Evolutionary conservation across 495 filamentous ascomycete species (phyloP), one percentile per base, ranked within the genome.

Genomic region (Daldinia caldariorum): DNA sequence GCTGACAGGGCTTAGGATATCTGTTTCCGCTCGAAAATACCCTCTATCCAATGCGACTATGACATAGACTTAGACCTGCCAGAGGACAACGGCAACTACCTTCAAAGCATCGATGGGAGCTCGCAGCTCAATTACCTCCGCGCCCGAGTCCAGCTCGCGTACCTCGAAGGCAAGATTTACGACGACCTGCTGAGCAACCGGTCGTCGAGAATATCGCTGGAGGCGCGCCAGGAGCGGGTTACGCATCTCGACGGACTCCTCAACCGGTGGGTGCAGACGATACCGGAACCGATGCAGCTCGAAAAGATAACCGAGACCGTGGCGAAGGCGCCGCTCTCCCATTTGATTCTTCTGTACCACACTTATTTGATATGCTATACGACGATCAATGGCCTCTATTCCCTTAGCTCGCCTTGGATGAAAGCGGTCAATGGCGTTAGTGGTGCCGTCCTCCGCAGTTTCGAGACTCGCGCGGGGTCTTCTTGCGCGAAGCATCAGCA

Each of bases 11-110:
- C 31, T 4, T 22, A 75, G 70, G 77, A 77, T 47, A 63, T 79
- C 16, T 74, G 71, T 14, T 45, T 79, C 22, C 66, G 66, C 8
- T 68, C 71, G 20, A 72, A 63, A 12, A 75, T 74, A 12, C 77
- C 77, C 1, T 74, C 75, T 6, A 39, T 79, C 10, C 75, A 79
- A 50, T 32, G 63, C 12, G 75, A 79, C 18, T 62, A 61, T 3
- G 77, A 79, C 34, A 58, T 79, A 4, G 77, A 79, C 50, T 50
- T 74, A 16, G 75, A 74, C 22, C 73, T 79, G 13, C 77, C 77
- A 0, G 61, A 50, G 3, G 73, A 79, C 39, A 68, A 70, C 14
- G 67, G 47, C 16, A 68, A 69, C 5, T 67, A 71, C 29, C 60
- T 79, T 12, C 67, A 69, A 20, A 77, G 67, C 6, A 60, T 60